Base-by-base conservation (phyloP, 129 eudicot genomes). In the Solidago caesia region DNA sequence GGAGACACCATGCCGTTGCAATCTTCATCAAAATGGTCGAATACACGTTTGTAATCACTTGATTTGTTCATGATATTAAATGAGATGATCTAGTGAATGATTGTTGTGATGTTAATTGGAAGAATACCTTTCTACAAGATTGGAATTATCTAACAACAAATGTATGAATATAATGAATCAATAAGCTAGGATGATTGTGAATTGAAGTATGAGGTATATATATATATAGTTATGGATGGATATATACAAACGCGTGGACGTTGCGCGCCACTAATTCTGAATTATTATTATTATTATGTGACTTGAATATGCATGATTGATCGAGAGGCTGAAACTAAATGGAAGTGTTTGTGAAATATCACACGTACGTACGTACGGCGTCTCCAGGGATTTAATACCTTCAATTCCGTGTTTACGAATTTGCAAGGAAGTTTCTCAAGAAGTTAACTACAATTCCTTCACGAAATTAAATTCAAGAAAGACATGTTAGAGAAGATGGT, bases 21-120 rank as follows among this genome's bases (percentile, higher is more conserved):
- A 6, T 80, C 79, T 75, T 68, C 57, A 70, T 82, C 86, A 71
- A 82, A 78, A 55, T 69, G 83, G 58, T 73, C 43, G 69, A 82
- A 82, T 8, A 82, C 80, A 4, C 80, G 76, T 39, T 26, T 41
- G 86, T 78, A 82, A n/a, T 79, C 82, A 44, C 65, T 71, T 13
- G 67, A 52, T 64, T 64, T 71, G 52, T 4, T 64, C 82, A 79
- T 79, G 53, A 16, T 64, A 56, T 64, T 60, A 48, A 8, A 42
- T 21, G 10, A 42, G 25, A 9, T 42, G 25, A 9, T 42, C 41
- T 55, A 42, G 75, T 55, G 75, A 43, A 52, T 3, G 43, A 15
- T 56, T 55, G 29, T 21, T 21, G 0, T 21, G 21, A 21, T 21
- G 21, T 21, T 21, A 21, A 21, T 21, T 21, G 21, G 21, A 21